These are phyloP conservation scores for Ustulina deusta DNA, from an alignment of 2,329 filamentous ascomycete species.

Conservation along the genomic window DNA sequence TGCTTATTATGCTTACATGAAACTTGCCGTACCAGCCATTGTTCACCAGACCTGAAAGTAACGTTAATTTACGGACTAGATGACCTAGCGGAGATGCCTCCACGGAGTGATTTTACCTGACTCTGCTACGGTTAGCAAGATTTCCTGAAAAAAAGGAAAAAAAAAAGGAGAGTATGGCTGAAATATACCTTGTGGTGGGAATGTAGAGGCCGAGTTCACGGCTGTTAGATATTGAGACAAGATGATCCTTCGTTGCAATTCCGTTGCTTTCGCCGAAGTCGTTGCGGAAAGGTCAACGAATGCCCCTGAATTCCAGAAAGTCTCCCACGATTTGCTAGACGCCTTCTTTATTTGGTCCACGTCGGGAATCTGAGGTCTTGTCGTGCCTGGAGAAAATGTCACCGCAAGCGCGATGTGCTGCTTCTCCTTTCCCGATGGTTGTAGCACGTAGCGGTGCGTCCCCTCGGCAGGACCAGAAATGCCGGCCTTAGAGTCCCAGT, in stretches of 20 bases:
- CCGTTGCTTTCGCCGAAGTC: slow-evolving; percentile 56
- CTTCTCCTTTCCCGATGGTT: slow-evolving; percentile 42
- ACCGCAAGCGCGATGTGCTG: slow-evolving; percentile 50
- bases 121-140: slow-evolving; percentile 36
- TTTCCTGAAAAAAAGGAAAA: neutral
- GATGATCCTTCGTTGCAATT: slow-evolving; percentile 65
- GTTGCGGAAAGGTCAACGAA: slow-evolving; percentile 63
- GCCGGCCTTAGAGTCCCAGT: slow-evolving; percentile 53
- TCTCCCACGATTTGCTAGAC: slow-evolving; percentile 59
- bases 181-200: slow-evolving; percentile 59
- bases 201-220: slow-evolving; percentile 63
- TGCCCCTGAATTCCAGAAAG: slow-evolving; percentile 63
- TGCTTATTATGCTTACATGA: slow-evolving; percentile 55
- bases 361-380: slow-evolving; percentile 40
- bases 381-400: slow-evolving; percentile 49
- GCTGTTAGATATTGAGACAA: slow-evolving; percentile 66
- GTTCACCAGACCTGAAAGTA: slow-evolving; percentile 59
- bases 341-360: slow-evolving; percentile 48
- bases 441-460: slow-evolving; percentile 60
- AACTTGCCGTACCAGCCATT: slow-evolving; percentile 70
- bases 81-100: neutral
- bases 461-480: slow-evolving; percentile 52
- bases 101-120: slow-evolving; percentile 38
- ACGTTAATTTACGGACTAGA: slow-evolving; percentile 34
- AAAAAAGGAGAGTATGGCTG: neutral